A percentile compares a stretch with the other conserved stretches of the same genome.
Evolutionary conservation across 1,284 basidiomycete genomes (phyloP).

Genomic region (Marasmius fiardii): DNA sequence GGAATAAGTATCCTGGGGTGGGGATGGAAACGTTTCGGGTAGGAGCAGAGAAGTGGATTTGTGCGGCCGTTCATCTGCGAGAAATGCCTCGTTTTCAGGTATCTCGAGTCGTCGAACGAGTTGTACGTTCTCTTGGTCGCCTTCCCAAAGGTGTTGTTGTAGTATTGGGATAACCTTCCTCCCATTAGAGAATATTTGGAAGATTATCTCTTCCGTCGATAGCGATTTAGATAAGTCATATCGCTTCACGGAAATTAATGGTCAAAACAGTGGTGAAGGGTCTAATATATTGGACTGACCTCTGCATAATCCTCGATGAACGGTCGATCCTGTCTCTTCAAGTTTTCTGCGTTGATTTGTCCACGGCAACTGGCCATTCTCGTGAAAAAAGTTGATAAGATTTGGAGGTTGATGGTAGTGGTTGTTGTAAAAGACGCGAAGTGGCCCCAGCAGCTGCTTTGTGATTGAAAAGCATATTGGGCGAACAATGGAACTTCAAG

Average conservation of each 20-base stretch:
- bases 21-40: not conserved
- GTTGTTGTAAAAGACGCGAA: too few relatives aligned
- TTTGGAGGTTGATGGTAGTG: too few relatives aligned
- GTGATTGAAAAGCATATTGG: too few relatives aligned
- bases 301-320: conserved; percentile 10
- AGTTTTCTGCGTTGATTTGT: conserved; percentile 6
- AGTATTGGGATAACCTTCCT: conserved; percentile 6
- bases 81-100: not conserved
- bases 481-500: too few relatives aligned
- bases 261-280: not conserved
- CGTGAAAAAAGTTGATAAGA: too few relatives aligned
- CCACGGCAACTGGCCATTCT: conserved; percentile 1
- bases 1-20: not conserved
- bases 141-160: conserved; percentile 6
- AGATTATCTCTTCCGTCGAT: conserved; percentile 5
- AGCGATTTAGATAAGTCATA: conserved; percentile 6
- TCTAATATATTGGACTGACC: conserved; percentile 3
- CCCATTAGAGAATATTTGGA: conserved; percentile 5
- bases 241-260: not conserved
- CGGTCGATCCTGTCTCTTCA: not conserved
- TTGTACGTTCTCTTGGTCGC: not conserved
- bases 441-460: too few relatives aligned
- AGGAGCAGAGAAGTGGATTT: not conserved
- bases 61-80: not conserved
- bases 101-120: not conserved